Base-by-base conservation (phyloP, 106 monocot genomes). In the Apostasia shenzhenica region DNA sequence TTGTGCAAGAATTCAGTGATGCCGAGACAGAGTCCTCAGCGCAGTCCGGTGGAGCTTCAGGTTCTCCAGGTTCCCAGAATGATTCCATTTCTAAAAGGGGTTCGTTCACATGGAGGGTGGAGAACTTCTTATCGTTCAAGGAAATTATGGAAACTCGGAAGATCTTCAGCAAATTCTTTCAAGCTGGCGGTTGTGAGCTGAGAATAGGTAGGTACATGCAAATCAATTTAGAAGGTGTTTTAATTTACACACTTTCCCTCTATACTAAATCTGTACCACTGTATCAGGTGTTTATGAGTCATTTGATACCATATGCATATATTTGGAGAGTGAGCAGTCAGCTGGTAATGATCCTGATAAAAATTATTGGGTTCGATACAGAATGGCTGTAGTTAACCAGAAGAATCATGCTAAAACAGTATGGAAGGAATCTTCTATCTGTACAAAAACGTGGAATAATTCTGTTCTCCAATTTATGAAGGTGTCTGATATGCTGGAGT, bases 401-500 rank as follows among this genome's bases (percentile, higher is more conserved):
- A 97, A 89, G 69, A 82, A 86, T 70, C 79, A 86, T 57, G 70
- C 84, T 63, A 97, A 89, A 84, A 92, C 92, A 61, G 86, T 97
- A 10, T 89, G 86, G 84, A 97, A 92, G 75, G 95, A 97, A 72
- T 92, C 92, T 67, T 97, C 95, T 56, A 97, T 97, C 58, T 97
- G 88, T 69, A 97, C 95, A 59, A 92, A 89, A 76, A 87, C 92
- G 54, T 92, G 95, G 95, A 97, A 89, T 67, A 97, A 92, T 77
- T 97, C 95, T 9, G 92, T 97, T 43, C 88, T 97, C 54, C 95
- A 97, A 66, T 97, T 97, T 75, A 97, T 97, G 95, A 97, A 97
- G 80, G 95, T 97, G 5, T 83, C 88, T 37, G 95, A 97, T 75
- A 82, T 97, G 92, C 64, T 89, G 73, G 92, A 89, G 45, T 59